Percentiles rank a stretch among this genome's conserved stretches.
Evolutionary conservation across 495 filamentous ascomycete species (phyloP).

Genomic region (Trichoderma asperelloides): DNA sequence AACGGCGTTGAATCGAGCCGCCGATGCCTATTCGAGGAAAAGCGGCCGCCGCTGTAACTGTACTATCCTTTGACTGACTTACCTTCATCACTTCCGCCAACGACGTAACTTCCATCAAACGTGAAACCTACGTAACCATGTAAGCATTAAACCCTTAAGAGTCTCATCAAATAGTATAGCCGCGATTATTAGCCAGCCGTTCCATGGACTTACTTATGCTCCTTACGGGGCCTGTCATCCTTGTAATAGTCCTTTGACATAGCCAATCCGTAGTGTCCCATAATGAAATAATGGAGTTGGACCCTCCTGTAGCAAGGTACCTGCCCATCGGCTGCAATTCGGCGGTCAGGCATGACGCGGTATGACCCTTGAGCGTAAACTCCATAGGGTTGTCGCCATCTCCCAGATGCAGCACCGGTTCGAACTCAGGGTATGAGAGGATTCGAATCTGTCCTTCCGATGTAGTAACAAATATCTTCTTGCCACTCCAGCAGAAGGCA

Average conservation of each 20-base stretch:
- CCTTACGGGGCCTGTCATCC: constrained; percentile 68
- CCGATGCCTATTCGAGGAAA: neutral
- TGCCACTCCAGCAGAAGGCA: constrained; percentile 67
- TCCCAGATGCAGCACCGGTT: constrained; percentile 34
- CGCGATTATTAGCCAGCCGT: neutral
- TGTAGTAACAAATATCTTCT: constrained; percentile 70
- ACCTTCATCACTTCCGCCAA: constrained; percentile 78
- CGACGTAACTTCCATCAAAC: constrained; percentile 83
- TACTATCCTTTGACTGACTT: constrained; percentile 17
- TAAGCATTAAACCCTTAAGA: neutral
- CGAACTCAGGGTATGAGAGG: constrained; percentile 57
- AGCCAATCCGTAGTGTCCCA: constrained; percentile 95
- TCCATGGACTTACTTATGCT: constrained; percentile 51
- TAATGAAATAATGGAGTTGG: constrained; percentile 77
- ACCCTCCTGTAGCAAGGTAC: constrained; percentile 80
- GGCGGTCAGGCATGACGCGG: constrained; percentile 63
- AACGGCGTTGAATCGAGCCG: neutral
- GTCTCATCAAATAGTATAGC: neutral
- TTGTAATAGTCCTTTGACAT: constrained; percentile 69
- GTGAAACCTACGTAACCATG: constrained; percentile 47
- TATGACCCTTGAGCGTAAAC: constrained; percentile 71
- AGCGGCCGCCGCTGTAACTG: neutral
- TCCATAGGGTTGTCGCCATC: constrained; percentile 32
- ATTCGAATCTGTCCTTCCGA: constrained; percentile 77
- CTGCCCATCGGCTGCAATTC: constrained; percentile 66